These are phyloP conservation scores for Sporothrix protearum DNA, from an alignment of 2,329 filamentous ascomycete species.

Conservation along the genomic window DNA sequence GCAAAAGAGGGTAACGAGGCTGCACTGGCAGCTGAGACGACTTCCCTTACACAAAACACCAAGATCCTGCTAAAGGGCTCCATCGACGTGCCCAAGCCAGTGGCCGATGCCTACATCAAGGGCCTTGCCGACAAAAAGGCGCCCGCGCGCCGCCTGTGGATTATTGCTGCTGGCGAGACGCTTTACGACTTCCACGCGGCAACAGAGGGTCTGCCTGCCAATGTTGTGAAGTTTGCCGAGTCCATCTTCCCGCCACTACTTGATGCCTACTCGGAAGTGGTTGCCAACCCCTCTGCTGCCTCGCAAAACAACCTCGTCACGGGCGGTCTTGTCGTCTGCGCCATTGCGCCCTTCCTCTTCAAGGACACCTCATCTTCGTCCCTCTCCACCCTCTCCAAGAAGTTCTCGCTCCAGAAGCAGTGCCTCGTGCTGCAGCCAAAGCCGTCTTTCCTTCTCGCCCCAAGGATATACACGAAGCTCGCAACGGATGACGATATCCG, in stretches of 20 bases:
- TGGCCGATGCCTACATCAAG: constrained; percentile 70
- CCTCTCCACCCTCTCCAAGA: constrained; percentile 51
- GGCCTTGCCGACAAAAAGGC: constrained; percentile 83
- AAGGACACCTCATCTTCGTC: constrained; percentile 53
- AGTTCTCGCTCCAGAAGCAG: constrained; percentile 60
- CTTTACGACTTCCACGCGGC: constrained; percentile 55
- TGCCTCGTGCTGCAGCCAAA: constrained; percentile 71
- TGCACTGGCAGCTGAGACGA: constrained; percentile 72
- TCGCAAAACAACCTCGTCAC: constrained; percentile 80
- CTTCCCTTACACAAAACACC: constrained; percentile 64
- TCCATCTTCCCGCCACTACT: constrained; percentile 54
- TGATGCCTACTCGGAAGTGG: constrained; percentile 72
- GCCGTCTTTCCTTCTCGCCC: constrained; percentile 80
- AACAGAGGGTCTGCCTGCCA: constrained; percentile 46
- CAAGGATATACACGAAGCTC: constrained; percentile 79
- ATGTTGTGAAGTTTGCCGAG: constrained; percentile 51
- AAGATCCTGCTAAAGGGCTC: constrained; percentile 59
- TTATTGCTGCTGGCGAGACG: constrained; percentile 67
- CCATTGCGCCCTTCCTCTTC: constrained; percentile 56
- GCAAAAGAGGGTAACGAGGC: constrained; percentile 85
- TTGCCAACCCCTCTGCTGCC: constrained; percentile 71
- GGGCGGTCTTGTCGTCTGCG: constrained; percentile 69
- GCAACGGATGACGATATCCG: constrained; percentile 68
- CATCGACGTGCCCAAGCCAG: constrained; percentile 60
- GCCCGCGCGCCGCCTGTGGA: constrained; percentile 74